Evolutionary conservation across 176 grass and related monocot genomes (phyloP).

Genomic region (Triticum aestivum): DNA sequence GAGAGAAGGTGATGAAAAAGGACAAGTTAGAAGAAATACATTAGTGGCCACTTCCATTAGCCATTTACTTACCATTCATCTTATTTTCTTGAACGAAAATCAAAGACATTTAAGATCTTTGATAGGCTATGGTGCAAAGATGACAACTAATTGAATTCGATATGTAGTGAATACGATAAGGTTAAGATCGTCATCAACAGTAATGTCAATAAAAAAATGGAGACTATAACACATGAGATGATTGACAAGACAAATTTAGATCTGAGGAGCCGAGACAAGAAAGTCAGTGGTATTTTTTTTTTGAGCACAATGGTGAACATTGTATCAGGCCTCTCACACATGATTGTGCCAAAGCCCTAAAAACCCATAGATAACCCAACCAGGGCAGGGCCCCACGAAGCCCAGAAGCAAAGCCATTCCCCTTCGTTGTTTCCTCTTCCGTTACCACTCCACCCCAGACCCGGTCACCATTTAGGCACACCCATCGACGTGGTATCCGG

Average conservation of each 20-base stretch:
- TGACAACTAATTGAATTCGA: background rate
- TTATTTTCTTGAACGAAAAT: background rate
- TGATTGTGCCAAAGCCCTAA: background rate
- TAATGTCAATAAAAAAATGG: background rate
- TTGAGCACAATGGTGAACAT: background rate
- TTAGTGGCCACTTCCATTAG: background rate
- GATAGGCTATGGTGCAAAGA: too few relatives aligned
- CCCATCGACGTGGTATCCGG: constrained; percentile 36
- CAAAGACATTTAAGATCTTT: background rate
- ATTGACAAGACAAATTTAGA: background rate
- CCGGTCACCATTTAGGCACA: constrained; percentile 27
- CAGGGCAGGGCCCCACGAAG: background rate
- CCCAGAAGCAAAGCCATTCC: constrained; percentile 16
- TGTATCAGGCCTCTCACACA: background rate
- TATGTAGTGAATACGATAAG: background rate
- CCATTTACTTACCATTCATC: background rate
- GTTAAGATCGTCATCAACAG: background rate
- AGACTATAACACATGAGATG: background rate
- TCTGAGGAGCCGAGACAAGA: background rate
- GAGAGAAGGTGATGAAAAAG: background rate
- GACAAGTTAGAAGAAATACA: background rate
- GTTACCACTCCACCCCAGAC: constrained; percentile 1
- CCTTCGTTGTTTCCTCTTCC: constrained; percentile 13
- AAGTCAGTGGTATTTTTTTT: too few relatives aligned
- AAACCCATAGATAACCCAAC: background rate